Evolutionary conservation across 2,329 filamentous ascomycete genomes (phyloP).

Genomic region (Dendryphion nanum): DNA sequence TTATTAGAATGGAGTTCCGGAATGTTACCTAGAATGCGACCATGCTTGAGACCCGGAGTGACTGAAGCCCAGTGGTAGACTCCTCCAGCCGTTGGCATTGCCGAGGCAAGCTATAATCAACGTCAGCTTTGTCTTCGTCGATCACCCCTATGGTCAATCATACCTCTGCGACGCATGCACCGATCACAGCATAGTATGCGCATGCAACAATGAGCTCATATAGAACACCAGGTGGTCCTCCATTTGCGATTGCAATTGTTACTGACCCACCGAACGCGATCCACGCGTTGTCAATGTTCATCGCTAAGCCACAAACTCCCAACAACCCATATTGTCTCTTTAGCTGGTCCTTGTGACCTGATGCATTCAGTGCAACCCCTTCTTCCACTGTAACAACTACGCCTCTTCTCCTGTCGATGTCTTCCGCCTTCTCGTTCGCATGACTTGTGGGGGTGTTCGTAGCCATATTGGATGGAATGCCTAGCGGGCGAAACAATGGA

Average conservation of each 20-base stretch:
- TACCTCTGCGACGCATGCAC: slow-evolving; percentile 18
- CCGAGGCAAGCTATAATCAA: slow-evolving; percentile 11
- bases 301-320: slow-evolving; percentile 54
- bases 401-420: slow-evolving; percentile 7
- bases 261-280: slow-evolving; percentile 62
- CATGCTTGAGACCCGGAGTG: slow-evolving; percentile 13
- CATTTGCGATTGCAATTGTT: slow-evolving; percentile 47
- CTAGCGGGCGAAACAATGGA: not conserved
- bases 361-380: slow-evolving; percentile 58
- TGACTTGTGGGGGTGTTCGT: not conserved
- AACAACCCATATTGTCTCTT: slow-evolving; percentile 62
- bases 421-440: slow-evolving; percentile 3
- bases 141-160: too few species aligned
- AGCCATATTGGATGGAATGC: not conserved
- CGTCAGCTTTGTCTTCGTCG: too few species aligned
- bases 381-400: slow-evolving; percentile 23
- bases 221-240: slow-evolving; percentile 16
- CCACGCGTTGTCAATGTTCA: slow-evolving; percentile 65
- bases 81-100: slow-evolving; percentile 17
- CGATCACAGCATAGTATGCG: slow-evolving; percentile 14
- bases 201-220: slow-evolving; percentile 18
- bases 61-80: slow-evolving; percentile 18
- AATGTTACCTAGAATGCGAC: slow-evolving; percentile 12
- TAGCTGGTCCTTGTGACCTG: slow-evolving; percentile 63
- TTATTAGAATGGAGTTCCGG: too few species aligned